Percentiles rank a stretch among this genome's conserved stretches.
These are phyloP conservation scores for Rhodotorula sp. DNA, from an alignment of 1,284 basidiomycete species.

Conservation along the genomic window DNA sequence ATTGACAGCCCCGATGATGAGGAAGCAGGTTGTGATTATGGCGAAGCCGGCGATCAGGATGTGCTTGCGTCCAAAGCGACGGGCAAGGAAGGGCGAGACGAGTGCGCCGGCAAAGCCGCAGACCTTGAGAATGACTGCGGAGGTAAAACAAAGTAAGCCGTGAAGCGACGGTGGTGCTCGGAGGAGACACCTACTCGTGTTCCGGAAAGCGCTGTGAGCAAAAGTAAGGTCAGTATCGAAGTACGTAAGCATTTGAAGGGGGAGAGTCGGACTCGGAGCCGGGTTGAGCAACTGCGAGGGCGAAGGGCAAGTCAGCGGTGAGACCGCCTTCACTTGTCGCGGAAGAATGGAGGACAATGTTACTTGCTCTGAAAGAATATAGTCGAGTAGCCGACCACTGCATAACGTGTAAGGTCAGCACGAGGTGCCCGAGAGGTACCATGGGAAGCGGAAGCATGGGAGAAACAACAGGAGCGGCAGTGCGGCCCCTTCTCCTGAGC, in stretches of 20 bases:
- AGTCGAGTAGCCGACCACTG: too few relatives aligned
- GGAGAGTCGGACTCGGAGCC: slow-evolving; percentile 1
- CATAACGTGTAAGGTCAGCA: too few relatives aligned
- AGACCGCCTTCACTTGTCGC: too few relatives aligned
- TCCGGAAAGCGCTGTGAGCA: slow-evolving; percentile 32
- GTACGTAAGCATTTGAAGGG: neutral
- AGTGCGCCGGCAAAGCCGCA: slow-evolving; percentile 34
- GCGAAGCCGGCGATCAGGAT: slow-evolving; percentile 33
- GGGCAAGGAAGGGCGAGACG: slow-evolving; percentile 22
- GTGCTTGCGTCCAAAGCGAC: slow-evolving; percentile 30
- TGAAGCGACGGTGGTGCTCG: neutral
- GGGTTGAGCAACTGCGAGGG: neutral
- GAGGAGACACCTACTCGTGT: slow-evolving; percentile 18
- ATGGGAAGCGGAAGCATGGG: too few relatives aligned
- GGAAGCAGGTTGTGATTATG: slow-evolving; percentile 22
- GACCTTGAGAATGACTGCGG: slow-evolving; percentile 21
- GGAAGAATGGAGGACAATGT: too few relatives aligned
- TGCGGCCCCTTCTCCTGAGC: too few relatives aligned
- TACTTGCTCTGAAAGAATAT: too few relatives aligned
- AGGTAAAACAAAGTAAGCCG: neutral
- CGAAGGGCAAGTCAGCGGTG: too few relatives aligned
- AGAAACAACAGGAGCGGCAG: too few relatives aligned
- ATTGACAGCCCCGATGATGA: slow-evolving; percentile 35
- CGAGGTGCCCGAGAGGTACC: too few relatives aligned
- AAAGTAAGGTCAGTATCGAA: neutral